Base-by-base conservation (phyloP, 148 eudicot genomes). In the Dianthus caryophyllus region DNA sequence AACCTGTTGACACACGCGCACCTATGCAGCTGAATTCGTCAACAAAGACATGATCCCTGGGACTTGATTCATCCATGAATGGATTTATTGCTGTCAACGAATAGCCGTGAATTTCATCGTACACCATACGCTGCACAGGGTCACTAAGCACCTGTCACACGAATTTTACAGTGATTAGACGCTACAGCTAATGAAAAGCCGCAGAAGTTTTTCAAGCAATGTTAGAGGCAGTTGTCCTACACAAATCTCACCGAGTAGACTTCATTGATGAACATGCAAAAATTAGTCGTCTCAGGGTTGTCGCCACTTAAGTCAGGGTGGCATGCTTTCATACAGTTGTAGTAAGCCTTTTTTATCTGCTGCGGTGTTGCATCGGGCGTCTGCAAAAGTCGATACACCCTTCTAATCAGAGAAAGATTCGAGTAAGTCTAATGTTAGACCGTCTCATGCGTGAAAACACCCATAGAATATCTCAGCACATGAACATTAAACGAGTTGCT, bases 11-110 rank as follows among this genome's bases (percentile, higher is more conserved):
- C 38, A 33, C 3, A 33, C 9, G 6, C 73, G 39, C 75, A 90
- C 98, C 98, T 80, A 94, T 94, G 82, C 98, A 94, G 87, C 97
- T 94, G 66, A 94, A 94, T 72, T 94, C 98, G 71, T 94, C 98
- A 26, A 94, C 98, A 69, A 94, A 94, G 31, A 84, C 96, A 69
- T 90, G 97, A 85, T 94, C 98, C 75, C 74, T 84, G 16, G 90
- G 72, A 75, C 78, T 76, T 15, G 96, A 77, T 77, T 82, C 98
- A 71, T 90, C 96, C 50, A 86, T 58, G 73, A 94, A 94, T 20
- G 98, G 98, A 77, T 94, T 94, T 12, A 73, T 78, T 22, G 97
- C 97, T 3, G 96, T 90, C 83, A 90, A 78, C 57, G 97, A 88
- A 78, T 88, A 94, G 14, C 98, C 97, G 57, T 94, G 90, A 70